Conservation (phyloP, 306 rosid species). For the Sindora glabra region DNA sequence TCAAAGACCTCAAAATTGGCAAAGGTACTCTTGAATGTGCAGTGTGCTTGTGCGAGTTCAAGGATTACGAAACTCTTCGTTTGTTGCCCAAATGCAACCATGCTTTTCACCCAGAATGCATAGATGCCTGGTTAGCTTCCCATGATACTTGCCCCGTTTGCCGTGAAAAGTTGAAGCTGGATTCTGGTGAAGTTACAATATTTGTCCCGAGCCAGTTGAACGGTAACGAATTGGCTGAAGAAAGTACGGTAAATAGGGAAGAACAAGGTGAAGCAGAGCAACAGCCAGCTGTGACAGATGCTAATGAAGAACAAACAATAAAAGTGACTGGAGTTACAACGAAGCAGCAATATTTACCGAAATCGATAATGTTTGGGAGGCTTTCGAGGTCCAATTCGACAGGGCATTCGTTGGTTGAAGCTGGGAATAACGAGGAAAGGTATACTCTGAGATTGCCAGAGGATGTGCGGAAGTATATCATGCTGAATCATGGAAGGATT, state of each 20-base stretch:
- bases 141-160: slow-evolving; percentile 59
- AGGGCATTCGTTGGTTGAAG: slow-evolving; percentile 40
- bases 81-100: slow-evolving; percentile 54
- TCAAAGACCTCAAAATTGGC: slow-evolving; percentile 35
- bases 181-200: background rate
- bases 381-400: slow-evolving; percentile 43
- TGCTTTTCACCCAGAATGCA: slow-evolving; percentile 47
- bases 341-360: background rate
- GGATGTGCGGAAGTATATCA: slow-evolving; percentile 26
- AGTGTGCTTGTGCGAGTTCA: slow-evolving; percentile 53
- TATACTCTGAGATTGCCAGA: slow-evolving; percentile 31
- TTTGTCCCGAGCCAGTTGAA: background rate
- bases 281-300: background rate
- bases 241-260: background rate
- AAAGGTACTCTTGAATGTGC: slow-evolving; percentile 42
- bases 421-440: slow-evolving; percentile 25
- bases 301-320: background rate
- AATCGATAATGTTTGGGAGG: background rate
- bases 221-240: background rate
- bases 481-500: slow-evolving; percentile 6
- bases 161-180: slow-evolving; percentile 22
- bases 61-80: slow-evolving; percentile 32
- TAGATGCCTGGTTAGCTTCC: slow-evolving; percentile 47
- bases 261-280: background rate
- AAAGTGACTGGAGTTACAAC: background rate